Percentiles rank a stretch among this genome's conserved stretches.
Conservation (phyloP, 441 rosid genomes). For the Euphorbia celastroides region DNA sequence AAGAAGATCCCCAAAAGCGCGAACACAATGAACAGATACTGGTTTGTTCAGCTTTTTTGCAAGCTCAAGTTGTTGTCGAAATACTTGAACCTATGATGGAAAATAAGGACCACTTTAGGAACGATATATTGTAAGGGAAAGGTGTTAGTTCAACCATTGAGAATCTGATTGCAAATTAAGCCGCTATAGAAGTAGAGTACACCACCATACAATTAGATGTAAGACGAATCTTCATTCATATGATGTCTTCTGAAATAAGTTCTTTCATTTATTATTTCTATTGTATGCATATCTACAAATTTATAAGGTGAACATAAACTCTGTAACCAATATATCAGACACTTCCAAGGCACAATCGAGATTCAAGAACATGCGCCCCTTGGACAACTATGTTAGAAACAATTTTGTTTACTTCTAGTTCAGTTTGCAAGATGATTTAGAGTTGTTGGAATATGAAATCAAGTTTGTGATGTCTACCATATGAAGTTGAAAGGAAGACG, state of each 20-base stretch:
- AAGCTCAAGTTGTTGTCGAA: conserved; percentile 70
- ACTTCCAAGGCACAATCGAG: not conserved
- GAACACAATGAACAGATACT: conserved; percentile 79
- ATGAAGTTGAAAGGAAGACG: conserved; percentile 5
- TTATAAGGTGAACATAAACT: not conserved
- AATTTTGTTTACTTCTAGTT: not conserved
- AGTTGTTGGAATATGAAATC: not conserved
- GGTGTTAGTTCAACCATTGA: not conserved
- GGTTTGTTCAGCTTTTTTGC: conserved; percentile 77
- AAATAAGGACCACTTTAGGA: conserved; percentile 1
- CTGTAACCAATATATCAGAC: not conserved
- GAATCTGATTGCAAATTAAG: not conserved
- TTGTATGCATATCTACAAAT: not conserved
- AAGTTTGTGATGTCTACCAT: not conserved
- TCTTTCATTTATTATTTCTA: too few species aligned
- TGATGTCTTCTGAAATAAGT: not conserved
- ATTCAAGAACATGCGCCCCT: not conserved
- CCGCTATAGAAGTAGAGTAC: not conserved
- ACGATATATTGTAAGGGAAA: not conserved
- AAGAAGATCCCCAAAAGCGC: conserved; percentile 76
- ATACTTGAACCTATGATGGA: conserved; percentile 52
- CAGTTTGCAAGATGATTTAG: not conserved
- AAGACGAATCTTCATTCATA: not conserved
- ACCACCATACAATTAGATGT: not conserved
- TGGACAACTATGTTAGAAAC: not conserved